Percentiles rank a stretch among this genome's conserved stretches.
These are phyloP conservation scores for Paramecium biaurelia DNA, from an alignment of 73 alveolate genomes.

Conservation along the genomic window DNA sequence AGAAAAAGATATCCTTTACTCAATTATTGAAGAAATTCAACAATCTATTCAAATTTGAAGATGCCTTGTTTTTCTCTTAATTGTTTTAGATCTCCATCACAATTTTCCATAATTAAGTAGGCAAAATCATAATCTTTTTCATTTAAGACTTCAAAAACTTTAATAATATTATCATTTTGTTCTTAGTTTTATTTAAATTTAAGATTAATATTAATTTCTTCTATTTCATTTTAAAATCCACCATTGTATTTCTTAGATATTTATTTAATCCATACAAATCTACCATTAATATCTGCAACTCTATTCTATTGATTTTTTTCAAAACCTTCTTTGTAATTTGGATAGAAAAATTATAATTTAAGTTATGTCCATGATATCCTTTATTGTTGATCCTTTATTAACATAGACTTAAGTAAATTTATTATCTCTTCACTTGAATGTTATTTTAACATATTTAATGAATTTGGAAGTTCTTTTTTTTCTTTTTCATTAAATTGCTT, in stretches of 20 bases:
- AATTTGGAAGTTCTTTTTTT: no score
- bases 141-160: background rate
- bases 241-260: background rate
- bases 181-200: background rate
- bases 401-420: background rate
- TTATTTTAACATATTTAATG: no score
- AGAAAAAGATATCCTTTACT: background rate
- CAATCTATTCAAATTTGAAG: background rate
- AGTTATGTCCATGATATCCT: background rate
- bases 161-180: background rate
- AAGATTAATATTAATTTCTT: background rate
- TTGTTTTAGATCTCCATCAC: background rate
- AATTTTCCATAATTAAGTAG: background rate
- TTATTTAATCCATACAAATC: background rate
- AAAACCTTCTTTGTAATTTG: no score
- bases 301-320: no score
- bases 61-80: background rate
- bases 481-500: background rate
- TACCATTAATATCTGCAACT: no score
- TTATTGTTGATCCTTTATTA: background rate
- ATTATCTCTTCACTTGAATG: background rate
- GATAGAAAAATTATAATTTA: background rate
- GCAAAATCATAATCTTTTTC: background rate
- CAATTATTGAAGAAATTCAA: background rate
- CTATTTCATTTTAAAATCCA: background rate